Evolutionary conservation across 1,139 yeast species (phyloP).

Genomic region (Hyphopichia pseudoburtonii): DNA sequence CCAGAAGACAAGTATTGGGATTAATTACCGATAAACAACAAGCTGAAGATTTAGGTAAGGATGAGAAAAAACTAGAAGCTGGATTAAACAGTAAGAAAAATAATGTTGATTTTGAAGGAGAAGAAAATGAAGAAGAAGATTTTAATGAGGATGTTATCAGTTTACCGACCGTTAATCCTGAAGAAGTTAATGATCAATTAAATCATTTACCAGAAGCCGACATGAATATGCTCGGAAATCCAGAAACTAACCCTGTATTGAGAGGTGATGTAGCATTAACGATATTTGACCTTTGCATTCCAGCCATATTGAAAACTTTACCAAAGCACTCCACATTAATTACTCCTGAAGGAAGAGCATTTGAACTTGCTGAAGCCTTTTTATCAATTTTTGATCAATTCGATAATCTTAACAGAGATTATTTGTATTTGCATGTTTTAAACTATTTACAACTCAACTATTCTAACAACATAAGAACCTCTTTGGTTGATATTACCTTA

Average conservation of each 20-base stretch:
- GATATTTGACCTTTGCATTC: conserved; percentile 71
- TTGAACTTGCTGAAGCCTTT: conserved; percentile 46
- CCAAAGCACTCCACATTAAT: conserved; percentile 25
- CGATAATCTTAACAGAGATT: conserved; percentile 64
- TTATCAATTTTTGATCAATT: conserved; percentile 64
- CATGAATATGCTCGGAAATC: conserved; percentile 79
- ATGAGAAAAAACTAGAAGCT: conserved; percentile 30
- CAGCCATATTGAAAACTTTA: conserved; percentile 41
- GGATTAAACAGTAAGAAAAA: conserved; percentile 10
- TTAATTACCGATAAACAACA: conserved; percentile 73
- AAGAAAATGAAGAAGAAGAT: conserved; percentile 33
- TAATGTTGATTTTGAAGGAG: conserved; percentile 6
- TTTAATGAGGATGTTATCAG: conserved; percentile 41
- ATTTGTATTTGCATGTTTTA: conserved; percentile 66
- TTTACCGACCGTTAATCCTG: conserved; percentile 50
- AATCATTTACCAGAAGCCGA: conserved; percentile 84
- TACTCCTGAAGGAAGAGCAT: conserved; percentile 35
- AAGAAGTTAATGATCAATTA: conserved; percentile 60
- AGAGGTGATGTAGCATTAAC: conserved; percentile 87
- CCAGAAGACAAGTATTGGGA: conserved; percentile 82
- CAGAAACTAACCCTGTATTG: conserved; percentile 85
- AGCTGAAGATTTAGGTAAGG: conserved; percentile 47
- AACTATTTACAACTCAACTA: conserved; percentile 45
- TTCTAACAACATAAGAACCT: conserved; percentile 39
- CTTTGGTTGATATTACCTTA: conserved; percentile 60